Evolutionary conservation across 1,284 basidiomycete genomes (phyloP), one percentile per base, ranked within the genome.

Genomic region (Paramarasmius palmivorus): DNA sequence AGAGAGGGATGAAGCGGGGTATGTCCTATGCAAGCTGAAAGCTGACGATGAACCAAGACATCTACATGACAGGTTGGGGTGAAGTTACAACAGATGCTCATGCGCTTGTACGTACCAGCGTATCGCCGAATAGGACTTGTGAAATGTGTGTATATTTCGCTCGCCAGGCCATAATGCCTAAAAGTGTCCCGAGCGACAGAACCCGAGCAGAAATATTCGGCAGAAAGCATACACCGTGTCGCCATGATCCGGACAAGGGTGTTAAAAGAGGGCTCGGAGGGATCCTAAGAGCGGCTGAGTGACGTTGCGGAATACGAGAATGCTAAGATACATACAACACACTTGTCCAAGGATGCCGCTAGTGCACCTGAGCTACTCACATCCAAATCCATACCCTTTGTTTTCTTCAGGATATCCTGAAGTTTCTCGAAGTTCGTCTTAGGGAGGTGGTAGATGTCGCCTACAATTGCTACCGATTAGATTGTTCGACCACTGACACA

Each of bases 231-330:
- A 69, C 97, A 99, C 17, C 97, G 80, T 1, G 97, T 99, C 1
- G 97, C 95, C 95, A 99, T 98, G 71, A 99, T 98, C 41, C 97
- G 87, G 44, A 99, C 95, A 12, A 99, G 83, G 0, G 95, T 99
- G 68, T 99, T 99, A 78, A 99, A 98, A 3, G 93, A 87, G 0
- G 93, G 91, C 63, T 93, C 83, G 7, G 73, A 68, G 0, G 88
- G 79, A 66, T 96, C 93, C 88, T 93, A 52, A 20, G 53, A 50
- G 19, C 58, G 14, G 22, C 4, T 46, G 22, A 34, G 14, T 22
- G 20, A 51, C 39, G 42, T 52, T 46, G 36, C 51, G 25, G 20
- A 17, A 2, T 35, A 19, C n/a, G 41, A 38, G 42, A 19, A 46
- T 12, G 19, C 37, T 40, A 45, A 32, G 40, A 9, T n/a, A 79